phyloP scores from a whole-genome alignment of 371 early-diverging fungal species.

The Mortierella sp. region DNA sequence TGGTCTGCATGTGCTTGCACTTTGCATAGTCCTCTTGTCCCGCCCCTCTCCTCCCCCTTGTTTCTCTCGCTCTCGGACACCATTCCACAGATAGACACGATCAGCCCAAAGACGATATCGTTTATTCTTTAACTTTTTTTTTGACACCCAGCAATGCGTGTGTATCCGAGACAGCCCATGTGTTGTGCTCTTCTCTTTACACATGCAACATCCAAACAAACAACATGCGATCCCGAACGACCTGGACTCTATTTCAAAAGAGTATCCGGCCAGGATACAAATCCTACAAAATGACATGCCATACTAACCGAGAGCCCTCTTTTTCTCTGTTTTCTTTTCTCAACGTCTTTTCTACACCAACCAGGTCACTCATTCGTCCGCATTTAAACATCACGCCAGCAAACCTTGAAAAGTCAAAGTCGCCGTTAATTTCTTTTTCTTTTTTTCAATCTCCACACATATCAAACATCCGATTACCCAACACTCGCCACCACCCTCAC shows the following conservation, averaged over 20 bases:
- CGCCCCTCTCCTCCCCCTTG: neutral
- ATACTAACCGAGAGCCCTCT: neutral
- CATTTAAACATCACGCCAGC: neutral
- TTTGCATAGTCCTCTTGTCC: too few species aligned
- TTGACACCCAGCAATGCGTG: neutral
- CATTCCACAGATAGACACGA: neutral
- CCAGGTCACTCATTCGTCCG: neutral
- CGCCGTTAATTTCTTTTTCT: neutral
- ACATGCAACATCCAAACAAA: neutral
- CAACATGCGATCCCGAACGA: neutral
- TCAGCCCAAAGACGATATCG: too few species aligned
- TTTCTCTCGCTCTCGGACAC: neutral
- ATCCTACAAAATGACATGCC: neutral
- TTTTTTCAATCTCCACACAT: slow-evolving; percentile 7
- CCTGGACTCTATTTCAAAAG: neutral
- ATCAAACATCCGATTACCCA: neutral
- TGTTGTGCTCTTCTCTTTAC: neutral
- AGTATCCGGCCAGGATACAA: neutral
- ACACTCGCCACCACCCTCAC: neutral
- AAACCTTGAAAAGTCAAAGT: neutral
- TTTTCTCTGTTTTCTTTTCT: neutral
- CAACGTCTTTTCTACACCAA: neutral
- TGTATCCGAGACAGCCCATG: neutral
- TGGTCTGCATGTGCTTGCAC: neutral
- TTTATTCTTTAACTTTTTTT: too few species aligned